A percentile compares a stretch with the other conserved stretches of the same genome.
phyloP scores from a whole-genome alignment of 2,329 filamentous ascomycete species.

The Myotisia sp. region DNA sequence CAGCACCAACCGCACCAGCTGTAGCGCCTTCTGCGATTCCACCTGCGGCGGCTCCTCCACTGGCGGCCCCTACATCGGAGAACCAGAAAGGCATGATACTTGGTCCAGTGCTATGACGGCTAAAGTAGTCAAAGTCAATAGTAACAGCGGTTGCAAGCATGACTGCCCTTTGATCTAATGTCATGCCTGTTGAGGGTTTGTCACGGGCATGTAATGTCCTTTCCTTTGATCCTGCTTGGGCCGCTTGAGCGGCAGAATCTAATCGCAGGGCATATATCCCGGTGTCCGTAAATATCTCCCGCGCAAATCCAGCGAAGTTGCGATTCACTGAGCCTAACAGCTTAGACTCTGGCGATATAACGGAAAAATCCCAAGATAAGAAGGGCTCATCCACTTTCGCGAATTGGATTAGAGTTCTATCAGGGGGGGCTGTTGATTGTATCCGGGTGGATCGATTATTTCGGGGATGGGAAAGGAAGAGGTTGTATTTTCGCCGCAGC shows the following conservation, averaged over 20 bases:
- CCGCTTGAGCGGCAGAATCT: conserved; percentile 40
- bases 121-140: conserved; percentile 56
- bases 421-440: conserved; percentile 26
- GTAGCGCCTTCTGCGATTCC: conserved; percentile 17
- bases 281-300: conserved; percentile 52
- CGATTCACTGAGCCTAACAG: conserved; percentile 50
- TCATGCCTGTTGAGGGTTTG: conserved; percentile 38
- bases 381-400: conserved; percentile 49
- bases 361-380: conserved; percentile 50
- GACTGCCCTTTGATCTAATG: conserved; percentile 49
- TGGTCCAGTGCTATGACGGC: conserved; percentile 39
- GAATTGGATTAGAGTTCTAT: conserved; percentile 43
- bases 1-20: conserved; percentile 39
- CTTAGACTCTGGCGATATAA: conserved; percentile 36
- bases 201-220: conserved; percentile 18
- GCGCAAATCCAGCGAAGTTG: conserved; percentile 47
- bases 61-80: conserved; percentile 31
- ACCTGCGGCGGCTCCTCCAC: conserved; percentile 21
- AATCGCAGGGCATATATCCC: conserved; percentile 51
- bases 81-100: conserved; percentile 39
- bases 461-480: conserved; percentile 44
- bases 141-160: conserved; percentile 53
- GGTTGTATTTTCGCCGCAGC: conserved; percentile 48
- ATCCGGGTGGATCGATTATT: conserved; percentile 29
- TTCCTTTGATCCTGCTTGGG: conserved; percentile 27